These are phyloP conservation scores for Tuber indicum DNA, from an alignment of 495 filamentous ascomycete species.

Conservation along the genomic window DNA sequence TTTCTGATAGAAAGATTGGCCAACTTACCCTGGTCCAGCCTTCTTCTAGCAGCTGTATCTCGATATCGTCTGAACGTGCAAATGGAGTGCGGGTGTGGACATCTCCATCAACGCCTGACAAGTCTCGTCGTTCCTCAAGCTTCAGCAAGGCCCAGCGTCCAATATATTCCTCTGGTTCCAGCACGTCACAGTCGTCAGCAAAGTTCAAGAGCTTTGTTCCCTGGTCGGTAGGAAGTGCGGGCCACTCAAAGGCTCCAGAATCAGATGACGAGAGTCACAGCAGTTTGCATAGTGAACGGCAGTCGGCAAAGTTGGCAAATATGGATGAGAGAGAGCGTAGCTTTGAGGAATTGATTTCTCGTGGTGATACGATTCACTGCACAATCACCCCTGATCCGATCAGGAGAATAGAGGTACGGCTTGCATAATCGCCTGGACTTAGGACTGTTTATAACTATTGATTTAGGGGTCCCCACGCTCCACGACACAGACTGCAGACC, in stretches of 20 bases:
- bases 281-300: conserved; percentile 49
- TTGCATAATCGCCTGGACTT: background rate
- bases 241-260: conserved; percentile 31
- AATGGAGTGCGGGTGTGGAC: conserved; percentile 33
- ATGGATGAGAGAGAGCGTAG: conserved; percentile 49
- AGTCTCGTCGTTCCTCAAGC: conserved; percentile 39
- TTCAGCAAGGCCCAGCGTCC: conserved; percentile 49
- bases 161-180: conserved; percentile 50
- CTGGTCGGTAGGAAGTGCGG: conserved; percentile 45
- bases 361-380: conserved; percentile 85
- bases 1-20: conserved; percentile 40
- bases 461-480: conserved; percentile 22
- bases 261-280: conserved; percentile 45
- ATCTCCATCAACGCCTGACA: conserved; percentile 38
- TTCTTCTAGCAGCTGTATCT: conserved; percentile 29
- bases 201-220: conserved; percentile 50
- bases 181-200: conserved; percentile 50
- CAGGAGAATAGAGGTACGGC: conserved; percentile 75
- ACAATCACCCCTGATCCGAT: conserved; percentile 86
- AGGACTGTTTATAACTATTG: background rate
- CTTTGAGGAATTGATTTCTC: conserved; percentile 84
- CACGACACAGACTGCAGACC: conserved; percentile 41
- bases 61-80: conserved; percentile 31
- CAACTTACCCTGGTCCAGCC: conserved; percentile 38
- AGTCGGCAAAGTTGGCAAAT: conserved; percentile 42